These are phyloP conservation scores for Candida boleticola DNA, from an alignment of 805 yeast genomes.

Conservation along the genomic window DNA sequence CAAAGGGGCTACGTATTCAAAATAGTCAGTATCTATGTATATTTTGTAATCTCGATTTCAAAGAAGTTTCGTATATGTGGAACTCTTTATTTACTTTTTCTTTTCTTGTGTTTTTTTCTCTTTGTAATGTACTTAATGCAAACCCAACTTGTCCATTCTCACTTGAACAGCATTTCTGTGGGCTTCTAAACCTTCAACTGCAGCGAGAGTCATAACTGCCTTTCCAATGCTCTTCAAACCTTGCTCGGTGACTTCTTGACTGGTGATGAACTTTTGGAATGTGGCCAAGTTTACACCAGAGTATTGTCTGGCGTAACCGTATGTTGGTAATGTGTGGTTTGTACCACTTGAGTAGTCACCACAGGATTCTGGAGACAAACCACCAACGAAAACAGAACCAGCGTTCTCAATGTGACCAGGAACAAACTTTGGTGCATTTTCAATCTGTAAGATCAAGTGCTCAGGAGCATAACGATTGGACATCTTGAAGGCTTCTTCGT, in stretches of 20 bases:
- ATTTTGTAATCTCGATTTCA: no score
- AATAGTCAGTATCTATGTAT: no score
- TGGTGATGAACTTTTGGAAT: conserved; percentile 91
- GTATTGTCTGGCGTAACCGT: conserved; percentile 97
- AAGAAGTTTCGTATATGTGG: no score
- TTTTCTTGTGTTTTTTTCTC: no score
- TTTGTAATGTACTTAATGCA: conserved; percentile 33
- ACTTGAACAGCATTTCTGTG: conserved; percentile 96
- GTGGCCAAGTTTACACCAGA: conserved; percentile 96
- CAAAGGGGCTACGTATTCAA: background rate
- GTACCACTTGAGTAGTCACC: conserved; percentile 99
- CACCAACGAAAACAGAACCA: conserved; percentile 95
- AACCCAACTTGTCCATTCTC: conserved; percentile 81
- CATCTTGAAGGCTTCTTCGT: conserved; percentile 80
- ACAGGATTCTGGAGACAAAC: conserved; percentile 94
- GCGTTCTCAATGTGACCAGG: conserved; percentile 78
- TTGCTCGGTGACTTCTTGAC: conserved; percentile 83
- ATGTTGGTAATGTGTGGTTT: conserved; percentile 97
- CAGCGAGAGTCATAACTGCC: conserved; percentile 95
- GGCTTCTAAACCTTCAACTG: conserved; percentile 94
- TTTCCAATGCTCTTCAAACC: conserved; percentile 90
- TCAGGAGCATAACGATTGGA: conserved; percentile 96
- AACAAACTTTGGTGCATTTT: conserved; percentile 72
- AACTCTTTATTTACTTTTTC: background rate
- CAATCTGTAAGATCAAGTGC: conserved; percentile 89